phyloP scores from a whole-genome alignment of 192 early-diverging fungal genomes.

The Coemansia sp. region DNA sequence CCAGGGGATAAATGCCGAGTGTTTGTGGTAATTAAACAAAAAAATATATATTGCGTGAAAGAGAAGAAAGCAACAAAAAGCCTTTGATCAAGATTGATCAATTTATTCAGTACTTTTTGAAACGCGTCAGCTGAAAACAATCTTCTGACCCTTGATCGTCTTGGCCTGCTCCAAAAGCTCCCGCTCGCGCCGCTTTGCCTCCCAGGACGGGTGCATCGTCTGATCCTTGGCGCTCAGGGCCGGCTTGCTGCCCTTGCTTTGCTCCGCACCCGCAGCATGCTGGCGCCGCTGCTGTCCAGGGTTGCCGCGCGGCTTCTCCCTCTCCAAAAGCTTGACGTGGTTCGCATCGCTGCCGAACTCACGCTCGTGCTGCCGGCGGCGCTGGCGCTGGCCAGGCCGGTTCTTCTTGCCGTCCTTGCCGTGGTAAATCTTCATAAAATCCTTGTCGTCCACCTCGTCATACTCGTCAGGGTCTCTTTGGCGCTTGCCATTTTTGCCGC shows the following conservation, averaged over 20 bases:
- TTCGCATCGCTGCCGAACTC: conserved; percentile 59
- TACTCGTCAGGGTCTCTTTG: conserved; percentile 17
- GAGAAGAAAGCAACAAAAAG: not conserved
- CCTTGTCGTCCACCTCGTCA: conserved; percentile 37
- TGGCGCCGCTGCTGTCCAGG: conserved; percentile 26
- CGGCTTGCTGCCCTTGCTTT: conserved; percentile 8
- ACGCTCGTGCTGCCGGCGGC: conserved; percentile 48
- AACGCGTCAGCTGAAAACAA: conserved; percentile 39
- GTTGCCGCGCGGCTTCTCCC: conserved; percentile 25
- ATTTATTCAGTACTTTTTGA: not conserved
- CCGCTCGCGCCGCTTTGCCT: conserved; percentile 47
- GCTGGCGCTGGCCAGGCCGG: conserved; percentile 57
- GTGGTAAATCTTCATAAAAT: conserved; percentile 57
- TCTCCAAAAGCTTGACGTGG: conserved; percentile 53
- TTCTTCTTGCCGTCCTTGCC: conserved; percentile 46
- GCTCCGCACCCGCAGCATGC: conserved; percentile 6
- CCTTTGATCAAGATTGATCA: not conserved
- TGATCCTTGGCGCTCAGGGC: not conserved
- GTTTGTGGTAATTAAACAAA: conserved; percentile 2
- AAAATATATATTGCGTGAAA: not conserved
- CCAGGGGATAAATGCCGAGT: not conserved
- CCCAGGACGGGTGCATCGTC: conserved; percentile 43
- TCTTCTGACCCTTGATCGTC: conserved; percentile 53
- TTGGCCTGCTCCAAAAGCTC: conserved; percentile 46
- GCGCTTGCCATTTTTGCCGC: conserved; percentile 19